Evolutionary conservation across 495 filamentous ascomycete genomes (phyloP).

Genomic region (Thermothielavioides terrestris): DNA sequence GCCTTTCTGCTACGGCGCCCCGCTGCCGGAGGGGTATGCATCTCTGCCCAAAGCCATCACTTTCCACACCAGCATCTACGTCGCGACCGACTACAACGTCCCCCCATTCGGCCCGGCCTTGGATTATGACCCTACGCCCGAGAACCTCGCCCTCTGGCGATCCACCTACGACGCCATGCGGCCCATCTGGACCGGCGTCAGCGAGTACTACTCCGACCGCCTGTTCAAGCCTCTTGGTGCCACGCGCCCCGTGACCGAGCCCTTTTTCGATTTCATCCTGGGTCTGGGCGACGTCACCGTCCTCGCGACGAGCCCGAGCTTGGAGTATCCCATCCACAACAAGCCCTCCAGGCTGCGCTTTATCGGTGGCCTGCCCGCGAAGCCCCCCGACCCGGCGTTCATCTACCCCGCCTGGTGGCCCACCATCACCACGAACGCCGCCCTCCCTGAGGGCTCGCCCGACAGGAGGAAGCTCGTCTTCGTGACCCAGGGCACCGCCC

Average conservation of each 20-base stretch:
- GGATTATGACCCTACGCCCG: conserved; percentile 9
- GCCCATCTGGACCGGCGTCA: not conserved
- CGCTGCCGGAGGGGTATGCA: conserved; percentile 11
- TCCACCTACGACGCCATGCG: not conserved
- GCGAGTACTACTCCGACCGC: conserved; percentile 22
- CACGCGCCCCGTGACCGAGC: conserved; percentile 2
- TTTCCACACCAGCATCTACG: conserved; percentile 12
- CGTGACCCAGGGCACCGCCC: conserved; percentile 32
- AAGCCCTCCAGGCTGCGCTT: not conserved
- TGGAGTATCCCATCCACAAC: conserved; percentile 7
- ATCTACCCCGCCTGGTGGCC: conserved; percentile 25
- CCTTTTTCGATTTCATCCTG: conserved; percentile 10
- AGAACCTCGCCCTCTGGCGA: conserved; percentile 12
- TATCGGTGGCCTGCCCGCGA: conserved; percentile 14
- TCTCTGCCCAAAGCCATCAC: conserved; percentile 12
- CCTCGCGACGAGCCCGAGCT: conserved; percentile 23
- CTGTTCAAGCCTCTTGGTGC: conserved; percentile 6
- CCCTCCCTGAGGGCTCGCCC: conserved; percentile 4
- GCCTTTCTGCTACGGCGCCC: conserved; percentile 21
- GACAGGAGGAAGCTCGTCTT: conserved; percentile 28
- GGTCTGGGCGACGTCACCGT: conserved; percentile 27
- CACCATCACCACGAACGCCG: conserved; percentile 8
- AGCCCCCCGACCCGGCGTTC: conserved; percentile 3
- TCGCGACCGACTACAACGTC: conserved; percentile 10
- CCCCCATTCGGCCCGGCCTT: conserved; percentile 26